A percentile compares a stretch with the other conserved stretches of the same genome.
Conservation (phyloP, 331 rosid species). For the Acacia pycnantha region DNA sequence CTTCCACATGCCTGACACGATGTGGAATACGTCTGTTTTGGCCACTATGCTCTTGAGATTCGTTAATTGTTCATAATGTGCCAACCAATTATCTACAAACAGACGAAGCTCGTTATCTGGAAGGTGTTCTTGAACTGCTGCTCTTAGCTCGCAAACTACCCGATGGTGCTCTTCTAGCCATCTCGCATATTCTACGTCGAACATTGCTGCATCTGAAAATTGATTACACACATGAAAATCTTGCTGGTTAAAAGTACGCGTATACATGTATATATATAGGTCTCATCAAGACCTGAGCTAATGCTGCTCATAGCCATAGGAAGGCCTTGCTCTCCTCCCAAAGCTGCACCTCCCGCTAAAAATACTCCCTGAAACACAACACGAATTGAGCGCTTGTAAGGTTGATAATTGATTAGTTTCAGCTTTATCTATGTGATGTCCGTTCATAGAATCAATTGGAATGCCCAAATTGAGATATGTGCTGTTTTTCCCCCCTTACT, state of each 20-base stretch:
- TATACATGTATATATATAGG: not conserved
- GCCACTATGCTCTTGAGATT: constrained; percentile 73
- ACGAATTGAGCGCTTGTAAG: not conserved
- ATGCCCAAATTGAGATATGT: not conserved
- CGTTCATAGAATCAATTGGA: constrained; percentile 4
- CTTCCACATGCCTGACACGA: constrained; percentile 91
- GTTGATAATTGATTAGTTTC: not conserved
- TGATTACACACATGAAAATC: not conserved
- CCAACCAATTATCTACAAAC: constrained; percentile 67
- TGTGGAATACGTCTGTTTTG: constrained; percentile 76
- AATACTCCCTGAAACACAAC: constrained; percentile 59
- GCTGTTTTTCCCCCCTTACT: constrained; percentile 34
- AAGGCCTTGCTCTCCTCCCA: constrained; percentile 82
- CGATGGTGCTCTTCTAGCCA: constrained; percentile 92
- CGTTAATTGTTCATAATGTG: constrained; percentile 68
- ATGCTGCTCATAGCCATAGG: constrained; percentile 56
- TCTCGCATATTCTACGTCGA: constrained; percentile 78
- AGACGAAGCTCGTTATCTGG: constrained; percentile 77
- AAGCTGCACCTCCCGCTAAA: constrained; percentile 54
- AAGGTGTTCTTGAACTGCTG: constrained; percentile 80
- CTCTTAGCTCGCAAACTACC: constrained; percentile 75
- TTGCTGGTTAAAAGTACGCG: not conserved
- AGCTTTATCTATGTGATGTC: constrained; percentile 1
- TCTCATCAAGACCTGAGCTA: constrained; percentile 54
- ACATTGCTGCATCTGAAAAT: constrained; percentile 68